A percentile compares a stretch with the other conserved stretches of the same genome.
phyloP scores from a whole-genome alignment of 371 early-diverging fungal species.

The Actinomucor elegans region DNA sequence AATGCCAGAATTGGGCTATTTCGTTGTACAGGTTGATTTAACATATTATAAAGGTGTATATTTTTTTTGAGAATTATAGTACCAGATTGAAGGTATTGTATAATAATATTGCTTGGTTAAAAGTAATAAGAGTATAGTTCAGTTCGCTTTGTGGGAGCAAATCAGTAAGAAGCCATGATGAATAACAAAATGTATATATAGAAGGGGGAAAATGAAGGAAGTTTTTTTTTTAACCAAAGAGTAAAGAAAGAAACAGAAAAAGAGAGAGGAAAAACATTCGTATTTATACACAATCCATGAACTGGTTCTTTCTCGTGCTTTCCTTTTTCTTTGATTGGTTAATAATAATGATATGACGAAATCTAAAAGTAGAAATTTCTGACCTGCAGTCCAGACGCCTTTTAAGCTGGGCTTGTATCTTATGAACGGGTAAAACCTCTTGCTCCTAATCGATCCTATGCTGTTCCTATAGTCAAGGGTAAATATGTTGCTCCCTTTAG shows the following conservation, averaged over 20 bases:
- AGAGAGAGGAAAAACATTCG: conserved; percentile 4
- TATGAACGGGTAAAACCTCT: background rate
- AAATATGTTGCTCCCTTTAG: background rate
- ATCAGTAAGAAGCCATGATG: conserved; percentile 19
- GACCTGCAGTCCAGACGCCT: too few relatives aligned
- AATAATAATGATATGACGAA: conserved; percentile 14
- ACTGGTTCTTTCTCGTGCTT: conserved; percentile 20
- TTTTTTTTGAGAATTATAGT: conserved; percentile 5
- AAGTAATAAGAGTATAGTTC: conserved; percentile 1
- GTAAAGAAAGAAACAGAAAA: conserved; percentile 1
- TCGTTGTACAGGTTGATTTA: conserved; percentile 10
- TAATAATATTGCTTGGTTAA: conserved; percentile 10
- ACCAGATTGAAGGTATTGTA: conserved; percentile 1
- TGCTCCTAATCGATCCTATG: background rate
- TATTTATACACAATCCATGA: conserved; percentile 1
- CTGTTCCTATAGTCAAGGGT: too few relatives aligned
- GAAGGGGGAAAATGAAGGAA: background rate
- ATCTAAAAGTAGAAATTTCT: conserved; percentile 12
- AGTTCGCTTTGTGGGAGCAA: conserved; percentile 16
- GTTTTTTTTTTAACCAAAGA: conserved; percentile 1
- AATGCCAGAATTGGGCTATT: conserved; percentile 15
- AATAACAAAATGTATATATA: conserved; percentile 3
- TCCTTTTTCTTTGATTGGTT: conserved; percentile 14
- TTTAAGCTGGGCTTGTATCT: too few relatives aligned
- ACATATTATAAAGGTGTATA: conserved; percentile 9